These are phyloP conservation scores for Aspergillus clavatus DNA, from an alignment of 2,329 filamentous ascomycete species.

Conservation along the genomic window DNA sequence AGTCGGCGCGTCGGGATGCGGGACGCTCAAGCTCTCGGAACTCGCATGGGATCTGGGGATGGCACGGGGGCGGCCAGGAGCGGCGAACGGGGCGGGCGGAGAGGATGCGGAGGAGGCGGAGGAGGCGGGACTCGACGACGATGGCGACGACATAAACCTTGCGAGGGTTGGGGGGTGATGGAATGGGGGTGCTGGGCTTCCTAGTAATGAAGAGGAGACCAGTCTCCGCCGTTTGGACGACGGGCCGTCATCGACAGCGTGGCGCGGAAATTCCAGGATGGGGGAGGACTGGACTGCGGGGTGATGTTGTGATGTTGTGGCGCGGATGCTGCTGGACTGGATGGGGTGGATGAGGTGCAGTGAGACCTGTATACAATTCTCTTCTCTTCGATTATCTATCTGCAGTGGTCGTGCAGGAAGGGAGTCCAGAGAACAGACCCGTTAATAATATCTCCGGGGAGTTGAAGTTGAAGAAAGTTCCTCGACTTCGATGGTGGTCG, in stretches of 20 bases:
- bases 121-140: conserved; percentile 17
- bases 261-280: conserved; percentile 23
- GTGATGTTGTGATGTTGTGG: too few relatives aligned
- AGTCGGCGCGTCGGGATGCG: conserved; percentile 15
- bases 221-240: conserved; percentile 31
- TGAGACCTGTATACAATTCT: too few relatives aligned
- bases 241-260: conserved; percentile 30
- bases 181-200: conserved; percentile 8
- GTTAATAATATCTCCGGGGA: background rate
- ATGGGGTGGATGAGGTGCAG: too few relatives aligned
- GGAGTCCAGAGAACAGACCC: too few relatives aligned
- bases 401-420: too few relatives aligned
- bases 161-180: background rate
- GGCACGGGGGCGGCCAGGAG: conserved; percentile 5
- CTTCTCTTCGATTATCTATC: too few relatives aligned
- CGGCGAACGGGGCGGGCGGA: conserved; percentile 7
- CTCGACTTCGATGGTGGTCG: background rate
- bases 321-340: too few relatives aligned
- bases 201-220: conserved; percentile 24
- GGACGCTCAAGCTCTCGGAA: conserved; percentile 10
- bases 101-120: conserved; percentile 12
- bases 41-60: conserved; percentile 14
- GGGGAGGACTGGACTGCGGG: conserved; percentile 1
- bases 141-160: conserved; percentile 23
- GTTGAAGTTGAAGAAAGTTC: background rate